phyloP scores from a whole-genome alignment of 352 stramenopile species.

The Chrysophaeum taylorii region DNA sequence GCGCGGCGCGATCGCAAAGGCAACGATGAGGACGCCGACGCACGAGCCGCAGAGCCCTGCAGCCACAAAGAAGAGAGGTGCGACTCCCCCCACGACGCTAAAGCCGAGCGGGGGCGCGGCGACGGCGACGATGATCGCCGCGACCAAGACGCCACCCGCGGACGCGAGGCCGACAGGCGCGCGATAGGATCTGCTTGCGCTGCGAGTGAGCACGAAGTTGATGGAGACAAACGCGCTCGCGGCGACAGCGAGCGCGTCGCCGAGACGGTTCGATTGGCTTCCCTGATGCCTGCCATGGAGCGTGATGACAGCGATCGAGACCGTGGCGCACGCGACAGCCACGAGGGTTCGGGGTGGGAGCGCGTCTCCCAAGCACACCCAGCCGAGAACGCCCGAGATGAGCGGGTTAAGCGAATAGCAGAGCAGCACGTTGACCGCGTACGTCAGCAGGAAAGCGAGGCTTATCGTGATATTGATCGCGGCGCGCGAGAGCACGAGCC shows the following conservation, averaged over 20 bases:
- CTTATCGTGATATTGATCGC: too few relatives aligned
- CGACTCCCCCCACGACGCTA: not conserved
- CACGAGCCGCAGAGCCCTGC: not conserved
- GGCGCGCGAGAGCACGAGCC: too few relatives aligned
- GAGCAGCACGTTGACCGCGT: not conserved
- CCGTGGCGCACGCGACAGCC: not conserved
- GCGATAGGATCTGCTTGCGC: too few relatives aligned
- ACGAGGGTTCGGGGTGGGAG: not conserved
- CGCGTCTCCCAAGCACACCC: not conserved
- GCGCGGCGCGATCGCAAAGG: not conserved
- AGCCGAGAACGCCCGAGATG: not conserved
- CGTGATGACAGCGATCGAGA: not conserved
- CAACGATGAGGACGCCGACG: not conserved
- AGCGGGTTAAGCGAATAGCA: slow-evolving; percentile 6
- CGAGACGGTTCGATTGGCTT: not conserved
- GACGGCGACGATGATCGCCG: too few relatives aligned
- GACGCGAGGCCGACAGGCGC: too few relatives aligned
- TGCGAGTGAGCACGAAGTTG: not conserved
- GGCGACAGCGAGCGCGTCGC: not conserved
- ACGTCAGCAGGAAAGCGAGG: not conserved
- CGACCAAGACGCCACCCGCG: too few relatives aligned
- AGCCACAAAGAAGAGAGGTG: not conserved
- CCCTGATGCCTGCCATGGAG: not conserved
- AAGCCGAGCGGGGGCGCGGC: too few relatives aligned
- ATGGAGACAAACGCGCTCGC: not conserved